Conservation (phyloP, 2,329 filamentous ascomycete genomes). For the Talaromyces verruculosus region DNA sequence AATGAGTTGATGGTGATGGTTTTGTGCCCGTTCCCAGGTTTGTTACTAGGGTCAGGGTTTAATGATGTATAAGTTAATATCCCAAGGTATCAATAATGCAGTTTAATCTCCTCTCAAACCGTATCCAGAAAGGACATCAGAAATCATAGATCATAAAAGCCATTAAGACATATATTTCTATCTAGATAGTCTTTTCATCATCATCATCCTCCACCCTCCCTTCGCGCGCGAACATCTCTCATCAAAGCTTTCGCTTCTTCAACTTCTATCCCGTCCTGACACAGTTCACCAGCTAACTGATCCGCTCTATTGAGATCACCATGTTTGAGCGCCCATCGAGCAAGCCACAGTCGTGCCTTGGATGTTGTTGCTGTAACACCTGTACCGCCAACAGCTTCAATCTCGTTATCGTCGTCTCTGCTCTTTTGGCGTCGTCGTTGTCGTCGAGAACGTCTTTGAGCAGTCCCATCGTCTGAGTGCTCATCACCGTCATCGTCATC, state of each 20-base stretch:
- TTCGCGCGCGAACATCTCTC: slow-evolving; percentile 75
- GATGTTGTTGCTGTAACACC: slow-evolving; percentile 90
- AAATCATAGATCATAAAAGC: not conserved
- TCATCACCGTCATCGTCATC: slow-evolving; percentile 33
- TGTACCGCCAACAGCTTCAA: slow-evolving; percentile 56
- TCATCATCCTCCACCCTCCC: slow-evolving; percentile 52
- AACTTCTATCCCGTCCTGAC: slow-evolving; percentile 92
- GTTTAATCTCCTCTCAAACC: not conserved
- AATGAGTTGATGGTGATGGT: not conserved
- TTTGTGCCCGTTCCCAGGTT: not conserved
- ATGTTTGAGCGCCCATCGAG: slow-evolving; percentile 72
- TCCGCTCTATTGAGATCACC: slow-evolving; percentile 75
- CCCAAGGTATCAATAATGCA: not conserved
- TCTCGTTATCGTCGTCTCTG: slow-evolving; percentile 42
- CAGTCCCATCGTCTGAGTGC: slow-evolving; percentile 37
- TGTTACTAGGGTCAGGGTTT: not conserved
- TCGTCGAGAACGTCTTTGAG: slow-evolving; percentile 30
- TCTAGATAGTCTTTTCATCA: slow-evolving; percentile 10
- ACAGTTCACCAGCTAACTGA: slow-evolving; percentile 83
- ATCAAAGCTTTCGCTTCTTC: slow-evolving; percentile 95
- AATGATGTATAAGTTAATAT: not conserved
- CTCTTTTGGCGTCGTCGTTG: slow-evolving; percentile 29
- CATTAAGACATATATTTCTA: slow-evolving; percentile 5
- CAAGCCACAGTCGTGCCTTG: slow-evolving; percentile 91
- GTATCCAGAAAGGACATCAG: not conserved